Conservation (phyloP, 148 eudicot species). For the Beta vulgaris region DNA sequence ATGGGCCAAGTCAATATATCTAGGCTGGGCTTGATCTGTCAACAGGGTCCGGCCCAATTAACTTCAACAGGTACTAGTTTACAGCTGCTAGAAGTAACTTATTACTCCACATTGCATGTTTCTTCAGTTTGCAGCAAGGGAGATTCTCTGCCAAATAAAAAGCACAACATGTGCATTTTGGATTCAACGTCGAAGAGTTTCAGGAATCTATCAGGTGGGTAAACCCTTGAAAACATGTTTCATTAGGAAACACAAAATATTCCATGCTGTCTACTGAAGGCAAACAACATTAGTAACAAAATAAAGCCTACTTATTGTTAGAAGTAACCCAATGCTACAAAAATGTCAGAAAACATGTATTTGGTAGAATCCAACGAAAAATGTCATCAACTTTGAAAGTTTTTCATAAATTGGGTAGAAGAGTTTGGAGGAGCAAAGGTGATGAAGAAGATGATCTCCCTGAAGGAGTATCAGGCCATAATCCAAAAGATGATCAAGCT, state of each 20-base stretch:
- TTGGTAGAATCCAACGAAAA: background rate
- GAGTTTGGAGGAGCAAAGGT: constrained; percentile 15
- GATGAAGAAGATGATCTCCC: constrained; percentile 9
- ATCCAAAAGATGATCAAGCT: constrained; percentile 43
- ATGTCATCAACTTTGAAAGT: constrained; percentile 27
- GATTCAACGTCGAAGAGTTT: background rate
- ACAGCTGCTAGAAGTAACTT: background rate
- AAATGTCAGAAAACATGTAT: background rate
- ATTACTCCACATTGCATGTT: no score
- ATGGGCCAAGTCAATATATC: no score
- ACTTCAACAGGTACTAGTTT: no score
- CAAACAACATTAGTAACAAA: no score
- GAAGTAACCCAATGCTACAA: constrained; percentile 10
- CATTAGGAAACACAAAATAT: constrained; percentile 2
- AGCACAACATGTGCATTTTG: background rate
- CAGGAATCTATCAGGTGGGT: background rate
- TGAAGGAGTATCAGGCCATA: constrained; percentile 24
- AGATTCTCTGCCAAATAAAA: background rate
- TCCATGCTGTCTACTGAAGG: constrained; percentile 14
- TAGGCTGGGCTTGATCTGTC: no score
- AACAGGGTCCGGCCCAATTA: no score
- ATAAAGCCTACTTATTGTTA: background rate
- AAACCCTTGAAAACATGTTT: background rate
- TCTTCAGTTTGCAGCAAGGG: background rate
- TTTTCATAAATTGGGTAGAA: constrained; percentile 22